phyloP scores from a whole-genome alignment of 1,139 yeast genomes.

The Yarrowia galli region DNA sequence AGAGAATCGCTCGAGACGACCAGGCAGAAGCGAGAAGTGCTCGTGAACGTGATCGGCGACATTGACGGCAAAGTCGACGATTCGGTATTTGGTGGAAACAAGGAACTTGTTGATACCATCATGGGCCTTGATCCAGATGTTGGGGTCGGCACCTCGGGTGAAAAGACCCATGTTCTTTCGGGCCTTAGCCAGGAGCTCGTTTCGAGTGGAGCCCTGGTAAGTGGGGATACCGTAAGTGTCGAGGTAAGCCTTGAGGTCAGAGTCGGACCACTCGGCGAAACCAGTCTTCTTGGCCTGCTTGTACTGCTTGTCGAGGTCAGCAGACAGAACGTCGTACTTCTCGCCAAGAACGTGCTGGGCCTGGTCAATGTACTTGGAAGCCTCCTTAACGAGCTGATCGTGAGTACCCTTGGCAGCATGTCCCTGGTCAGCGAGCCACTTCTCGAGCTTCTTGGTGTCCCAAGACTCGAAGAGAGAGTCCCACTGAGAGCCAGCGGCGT shows the following conservation, averaged over 20 bases:
- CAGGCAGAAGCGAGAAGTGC: slow-evolving; percentile 29
- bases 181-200: slow-evolving; percentile 59
- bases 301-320: slow-evolving; percentile 44
- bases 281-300: slow-evolving; percentile 50
- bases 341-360: slow-evolving; percentile 46
- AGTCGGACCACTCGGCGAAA: slow-evolving; percentile 61
- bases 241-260: slow-evolving; percentile 63
- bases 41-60: slow-evolving; percentile 18
- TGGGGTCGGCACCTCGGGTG: slow-evolving; percentile 42
- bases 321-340: slow-evolving; percentile 43
- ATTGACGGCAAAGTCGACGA: neutral
- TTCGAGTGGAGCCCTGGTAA: slow-evolving; percentile 54
- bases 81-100: slow-evolving; percentile 22
- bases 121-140: slow-evolving; percentile 27
- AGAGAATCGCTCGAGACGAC: slow-evolving; percentile 20
- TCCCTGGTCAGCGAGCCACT: slow-evolving; percentile 54
- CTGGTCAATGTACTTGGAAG: slow-evolving; percentile 49
- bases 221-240: slow-evolving; percentile 58
- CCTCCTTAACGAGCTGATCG: slow-evolving; percentile 53
- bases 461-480: slow-evolving; percentile 56
- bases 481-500: slow-evolving; percentile 53
- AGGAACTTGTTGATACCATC: slow-evolving; percentile 2
- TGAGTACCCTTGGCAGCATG: slow-evolving; percentile 51
- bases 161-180: slow-evolving; percentile 56
- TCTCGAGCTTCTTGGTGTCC: slow-evolving; percentile 54